Evolutionary conservation across 2,329 filamentous ascomycete species (phyloP).

Genomic region (Colletotrichum musicola): DNA sequence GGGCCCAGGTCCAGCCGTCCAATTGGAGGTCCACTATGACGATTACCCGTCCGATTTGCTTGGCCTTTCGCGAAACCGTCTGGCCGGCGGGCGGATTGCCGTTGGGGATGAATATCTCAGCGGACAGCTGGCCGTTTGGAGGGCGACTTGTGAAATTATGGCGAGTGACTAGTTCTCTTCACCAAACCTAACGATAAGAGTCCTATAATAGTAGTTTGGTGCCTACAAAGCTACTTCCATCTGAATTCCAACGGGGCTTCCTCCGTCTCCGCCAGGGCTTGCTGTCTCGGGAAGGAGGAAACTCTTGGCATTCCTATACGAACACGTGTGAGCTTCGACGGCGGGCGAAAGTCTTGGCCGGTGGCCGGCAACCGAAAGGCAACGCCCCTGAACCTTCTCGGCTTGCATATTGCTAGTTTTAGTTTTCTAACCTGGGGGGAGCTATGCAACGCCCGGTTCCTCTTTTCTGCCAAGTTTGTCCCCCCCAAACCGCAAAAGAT

Average conservation of each 20-base stretch:
- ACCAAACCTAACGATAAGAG: too few relatives aligned
- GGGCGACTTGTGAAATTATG: too few relatives aligned
- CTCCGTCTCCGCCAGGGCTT: too few relatives aligned
- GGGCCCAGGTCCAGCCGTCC: conserved; percentile 8
- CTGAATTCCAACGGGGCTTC: too few relatives aligned
- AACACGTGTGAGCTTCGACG: conserved; percentile 26
- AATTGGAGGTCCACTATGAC: conserved; percentile 24
- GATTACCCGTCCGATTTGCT: conserved; percentile 16
- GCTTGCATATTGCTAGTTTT: conserved; percentile 1
- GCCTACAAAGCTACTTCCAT: too few relatives aligned
- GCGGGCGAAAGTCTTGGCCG: not conserved
- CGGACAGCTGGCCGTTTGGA: not conserved
- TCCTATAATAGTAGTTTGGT: too few relatives aligned
- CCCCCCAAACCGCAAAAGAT: not conserved
- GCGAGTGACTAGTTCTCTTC: too few relatives aligned
- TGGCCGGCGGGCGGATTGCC: conserved; percentile 24
- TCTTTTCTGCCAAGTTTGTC: conserved; percentile 26
- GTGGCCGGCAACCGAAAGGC: conserved; percentile 15
- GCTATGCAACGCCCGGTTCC: conserved; percentile 4
- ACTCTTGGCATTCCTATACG: conserved; percentile 29
- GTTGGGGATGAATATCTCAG: not conserved
- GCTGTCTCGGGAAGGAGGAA: conserved; percentile 1
- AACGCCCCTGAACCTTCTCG: conserved; percentile 11
- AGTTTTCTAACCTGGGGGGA: conserved; percentile 11
- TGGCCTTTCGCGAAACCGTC: conserved; percentile 12